These are phyloP conservation scores for Reutealis trisperma DNA, from an alignment of 345 rosid genomes.

Conservation along the genomic window DNA sequence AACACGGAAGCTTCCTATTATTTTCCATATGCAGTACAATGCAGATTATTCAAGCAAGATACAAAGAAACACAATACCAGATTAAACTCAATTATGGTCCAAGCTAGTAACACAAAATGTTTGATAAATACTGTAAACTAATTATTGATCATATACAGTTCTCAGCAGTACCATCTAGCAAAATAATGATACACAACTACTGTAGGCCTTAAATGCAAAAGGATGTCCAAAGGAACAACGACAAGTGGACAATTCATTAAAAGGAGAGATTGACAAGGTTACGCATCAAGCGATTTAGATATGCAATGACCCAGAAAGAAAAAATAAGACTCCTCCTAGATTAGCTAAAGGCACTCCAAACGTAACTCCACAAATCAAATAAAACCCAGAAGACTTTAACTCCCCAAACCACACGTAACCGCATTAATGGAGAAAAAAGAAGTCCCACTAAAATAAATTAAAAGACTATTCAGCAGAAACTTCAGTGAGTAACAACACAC, in stretches of 20 bases:
- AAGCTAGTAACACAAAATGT: constrained; percentile 4
- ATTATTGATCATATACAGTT: constrained; percentile 18
- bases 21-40: constrained; percentile 30
- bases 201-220: constrained; percentile 19
- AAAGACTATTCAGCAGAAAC: neutral
- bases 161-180: constrained; percentile 3
- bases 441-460: constrained; percentile 7
- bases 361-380: neutral
- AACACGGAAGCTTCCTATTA: constrained; percentile 44
- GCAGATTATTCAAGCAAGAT: constrained; percentile 24
- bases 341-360: neutral
- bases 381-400: neutral
- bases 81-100: constrained; percentile 2
- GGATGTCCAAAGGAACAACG: neutral
- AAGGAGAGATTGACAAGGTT: constrained; percentile 13
- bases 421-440: constrained; percentile 9
- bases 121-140: neutral
- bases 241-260: constrained; percentile 3
- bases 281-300: constrained; percentile 25
- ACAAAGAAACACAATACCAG: constrained; percentile 19
- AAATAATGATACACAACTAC: constrained; percentile 18
- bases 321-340: neutral
- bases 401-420: constrained; percentile 20
- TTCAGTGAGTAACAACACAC: neutral
- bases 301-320: constrained; percentile 5